Percentiles rank a stretch among this genome's conserved stretches.
phyloP scores from a whole-genome alignment of 1,139 yeast genomes.

The Geotrichum reessii region DNA sequence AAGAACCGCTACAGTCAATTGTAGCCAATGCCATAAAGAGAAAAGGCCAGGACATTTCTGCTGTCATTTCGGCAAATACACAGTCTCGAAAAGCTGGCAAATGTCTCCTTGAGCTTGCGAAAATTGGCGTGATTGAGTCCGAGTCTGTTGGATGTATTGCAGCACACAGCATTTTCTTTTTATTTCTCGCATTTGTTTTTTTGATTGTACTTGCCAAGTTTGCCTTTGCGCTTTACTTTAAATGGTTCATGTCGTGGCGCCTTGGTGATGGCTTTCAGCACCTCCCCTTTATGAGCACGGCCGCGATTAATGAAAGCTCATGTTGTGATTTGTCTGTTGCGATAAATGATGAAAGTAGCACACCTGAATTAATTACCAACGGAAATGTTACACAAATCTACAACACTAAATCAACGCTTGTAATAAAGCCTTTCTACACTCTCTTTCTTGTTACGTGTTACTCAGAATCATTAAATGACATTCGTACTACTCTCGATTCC shows the following conservation, averaged over 20 bases:
- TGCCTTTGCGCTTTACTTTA: slow-evolving; percentile 74
- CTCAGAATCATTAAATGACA: slow-evolving; percentile 32
- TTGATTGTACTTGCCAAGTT: slow-evolving; percentile 66
- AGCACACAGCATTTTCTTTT: slow-evolving; percentile 60
- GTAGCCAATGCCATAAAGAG: slow-evolving; percentile 13
- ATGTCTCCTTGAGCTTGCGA: slow-evolving; percentile 71
- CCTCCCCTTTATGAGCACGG: slow-evolving; percentile 14
- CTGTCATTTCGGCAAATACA: slow-evolving; percentile 15
- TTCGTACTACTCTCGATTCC: slow-evolving; percentile 33
- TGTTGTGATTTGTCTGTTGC: slow-evolving; percentile 6
- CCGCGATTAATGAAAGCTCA: slow-evolving; percentile 9
- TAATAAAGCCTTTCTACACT: slow-evolving; percentile 44
- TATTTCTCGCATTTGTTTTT: slow-evolving; percentile 69
- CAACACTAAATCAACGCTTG: not conserved
- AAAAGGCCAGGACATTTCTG: slow-evolving; percentile 20
- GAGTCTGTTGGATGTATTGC: slow-evolving; percentile 83
- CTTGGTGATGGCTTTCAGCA: slow-evolving; percentile 20
- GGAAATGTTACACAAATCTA: not conserved
- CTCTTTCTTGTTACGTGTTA: slow-evolving; percentile 36
- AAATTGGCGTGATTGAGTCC: slow-evolving; percentile 76
- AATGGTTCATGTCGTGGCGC: slow-evolving; percentile 49
- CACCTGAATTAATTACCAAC: not conserved
- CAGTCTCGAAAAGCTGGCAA: slow-evolving; percentile 52
- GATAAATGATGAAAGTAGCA: not conserved
- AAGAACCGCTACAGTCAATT: slow-evolving; percentile 50